Base-by-base conservation (phyloP, 768 basidiomycete genomes). In the Mycena olivaceomarginata region DNA sequence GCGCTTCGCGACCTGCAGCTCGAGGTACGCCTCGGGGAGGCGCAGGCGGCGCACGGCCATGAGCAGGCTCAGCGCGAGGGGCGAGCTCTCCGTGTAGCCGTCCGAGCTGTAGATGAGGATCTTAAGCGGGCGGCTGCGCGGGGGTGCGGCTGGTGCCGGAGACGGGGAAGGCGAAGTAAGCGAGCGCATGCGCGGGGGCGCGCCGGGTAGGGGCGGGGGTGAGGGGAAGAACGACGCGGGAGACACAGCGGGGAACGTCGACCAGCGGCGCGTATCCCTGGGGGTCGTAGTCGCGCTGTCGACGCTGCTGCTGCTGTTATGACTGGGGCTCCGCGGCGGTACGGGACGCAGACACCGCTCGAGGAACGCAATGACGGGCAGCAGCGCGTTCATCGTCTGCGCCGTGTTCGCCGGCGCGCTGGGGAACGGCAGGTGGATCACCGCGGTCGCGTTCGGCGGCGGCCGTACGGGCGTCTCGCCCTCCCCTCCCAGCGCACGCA, bases 71-170 rank as follows among this genome's bases (percentile, higher is more conserved):
- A 99, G 89, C 25, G 97, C 97, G 68, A 97, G 93, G 8, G 98
- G 93, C 37, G 94, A 95, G 12, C 96, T 95, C 85, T 99, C 98
- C 31, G 98, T 99, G 87, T 98, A 97, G 65, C 96, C 97, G 83
- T 98, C 97, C 20, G 94, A 91, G 20, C 94, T 95, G 84, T 96
- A 95, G 40, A 97, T 84, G 77, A 97, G 90, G 70, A 97, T 87
- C 82, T 96, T 96, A 70, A 93, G 87, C 7, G 94, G 95, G 41
- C 90, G 88, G 40, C 91, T 90, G 76, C 89, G 91, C 40, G 84
- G 87, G 81, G 45, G 85, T 82, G n/a, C 87, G 85, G 78, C 85
- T 80, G 20, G 87, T 81, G 59, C 86, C 83, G 63, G 85, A 41
- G 43, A 37, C 78, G 81, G 57, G 77, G 81, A 74, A 81, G 82